These are phyloP conservation scores for Claviceps sorghi DNA, from an alignment of 2,329 filamentous ascomycete genomes.

Conservation along the genomic window DNA sequence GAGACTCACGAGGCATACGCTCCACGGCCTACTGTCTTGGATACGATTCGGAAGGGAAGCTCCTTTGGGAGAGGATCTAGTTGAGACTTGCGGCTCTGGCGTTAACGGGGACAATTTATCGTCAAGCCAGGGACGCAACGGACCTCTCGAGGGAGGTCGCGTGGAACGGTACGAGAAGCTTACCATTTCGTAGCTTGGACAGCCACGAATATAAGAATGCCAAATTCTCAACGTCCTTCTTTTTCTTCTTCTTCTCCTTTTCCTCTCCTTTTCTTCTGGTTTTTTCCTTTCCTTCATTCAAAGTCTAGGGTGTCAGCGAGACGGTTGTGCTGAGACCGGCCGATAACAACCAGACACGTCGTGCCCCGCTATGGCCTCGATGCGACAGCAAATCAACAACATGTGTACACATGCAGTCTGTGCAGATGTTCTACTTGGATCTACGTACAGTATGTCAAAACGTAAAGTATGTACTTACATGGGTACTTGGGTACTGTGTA, in stretches of 20 bases:
- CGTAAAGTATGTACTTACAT: neutral
- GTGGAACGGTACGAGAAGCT: neutral
- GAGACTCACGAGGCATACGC: slow-evolving; percentile 80
- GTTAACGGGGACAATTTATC: slow-evolving; percentile 15
- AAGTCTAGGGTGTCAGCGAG: neutral
- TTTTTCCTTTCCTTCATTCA: neutral
- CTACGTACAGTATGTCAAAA: too few relatives aligned
- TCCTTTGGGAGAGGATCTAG: slow-evolving; percentile 70
- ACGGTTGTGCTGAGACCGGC: neutral
- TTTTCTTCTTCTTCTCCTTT: neutral
- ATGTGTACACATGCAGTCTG: neutral
- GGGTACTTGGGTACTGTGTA: neutral
- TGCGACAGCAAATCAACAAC: neutral
- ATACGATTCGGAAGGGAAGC: slow-evolving; percentile 86
- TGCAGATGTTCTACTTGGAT: too few relatives aligned
- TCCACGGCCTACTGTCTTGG: slow-evolving; percentile 89
- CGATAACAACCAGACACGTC: neutral
- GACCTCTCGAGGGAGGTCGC: neutral
- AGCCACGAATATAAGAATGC: neutral
- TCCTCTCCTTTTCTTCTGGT: neutral
- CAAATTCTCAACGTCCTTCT: too few relatives aligned
- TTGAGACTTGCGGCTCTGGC: slow-evolving; percentile 49
- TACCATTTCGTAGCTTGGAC: neutral
- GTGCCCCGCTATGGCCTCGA: neutral
- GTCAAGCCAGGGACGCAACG: neutral